phyloP scores from a whole-genome alignment of 2,329 filamentous ascomycete species.

The Penicillium psychrosexuale region DNA sequence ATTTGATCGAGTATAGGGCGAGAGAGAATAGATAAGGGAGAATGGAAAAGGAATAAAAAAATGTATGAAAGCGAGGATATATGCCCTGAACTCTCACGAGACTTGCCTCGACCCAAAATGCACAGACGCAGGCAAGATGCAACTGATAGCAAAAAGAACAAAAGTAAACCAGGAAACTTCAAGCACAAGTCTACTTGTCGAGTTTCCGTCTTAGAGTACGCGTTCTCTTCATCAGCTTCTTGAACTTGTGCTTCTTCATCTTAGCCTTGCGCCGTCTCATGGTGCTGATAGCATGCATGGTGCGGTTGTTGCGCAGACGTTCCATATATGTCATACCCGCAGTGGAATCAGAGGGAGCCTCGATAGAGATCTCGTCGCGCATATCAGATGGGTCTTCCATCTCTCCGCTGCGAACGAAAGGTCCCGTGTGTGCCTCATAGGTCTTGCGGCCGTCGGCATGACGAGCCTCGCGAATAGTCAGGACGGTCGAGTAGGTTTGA shows the following conservation, averaged over 20 bases:
- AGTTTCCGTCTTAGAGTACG: conserved; percentile 83
- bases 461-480: conserved; percentile 54
- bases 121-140: conserved; percentile 23
- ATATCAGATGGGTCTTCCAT: conserved; percentile 37
- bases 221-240: conserved; percentile 95
- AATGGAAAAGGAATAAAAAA: conserved; percentile 13
- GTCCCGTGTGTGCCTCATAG: conserved; percentile 52
- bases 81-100: conserved; percentile 22
- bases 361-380: conserved; percentile 43
- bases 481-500: conserved; percentile 47
- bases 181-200: conserved; percentile 51
- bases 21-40: conserved; percentile 7
- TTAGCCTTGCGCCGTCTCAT: conserved; percentile 88
- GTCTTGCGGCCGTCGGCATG: conserved; percentile 50
- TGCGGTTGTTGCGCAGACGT: conserved; percentile 57
- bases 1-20: conserved; percentile 19
- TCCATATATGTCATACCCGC: conserved; percentile 57
- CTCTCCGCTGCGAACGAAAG: conserved; percentile 43
- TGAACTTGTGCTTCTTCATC: conserved; percentile 99
- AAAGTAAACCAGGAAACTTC: conserved; percentile 10
- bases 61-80: conserved; percentile 18
- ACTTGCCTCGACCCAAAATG: conserved; percentile 20
- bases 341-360: conserved; percentile 52
- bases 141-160: conserved; percentile 15
- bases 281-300: conserved; percentile 83